Percentiles rank a stretch among this genome's conserved stretches.
Evolutionary conservation across 2,329 filamentous ascomycete genomes (phyloP).

Genomic region (Juglanconis juglandina): DNA sequence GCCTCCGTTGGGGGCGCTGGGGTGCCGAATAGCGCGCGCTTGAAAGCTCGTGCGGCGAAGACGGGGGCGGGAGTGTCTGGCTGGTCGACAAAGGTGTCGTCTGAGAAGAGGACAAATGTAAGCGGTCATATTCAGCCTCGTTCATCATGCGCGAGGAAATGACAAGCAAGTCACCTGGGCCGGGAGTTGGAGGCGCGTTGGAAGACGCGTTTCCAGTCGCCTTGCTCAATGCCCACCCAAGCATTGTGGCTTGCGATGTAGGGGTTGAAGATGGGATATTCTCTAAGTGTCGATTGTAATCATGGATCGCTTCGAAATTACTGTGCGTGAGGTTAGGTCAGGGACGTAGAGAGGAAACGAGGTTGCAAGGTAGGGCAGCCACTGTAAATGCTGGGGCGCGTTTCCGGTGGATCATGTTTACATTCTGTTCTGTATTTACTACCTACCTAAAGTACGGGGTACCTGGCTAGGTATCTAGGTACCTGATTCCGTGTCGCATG

Average conservation of each 20-base stretch:
- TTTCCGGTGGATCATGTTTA: not conserved
- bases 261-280: not conserved
- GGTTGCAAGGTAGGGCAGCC: not conserved
- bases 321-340: slow-evolving; percentile 26
- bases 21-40: slow-evolving; percentile 61
- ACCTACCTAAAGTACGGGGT: too few species aligned
- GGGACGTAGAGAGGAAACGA: not conserved
- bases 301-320: slow-evolving; percentile 9
- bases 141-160: not conserved
- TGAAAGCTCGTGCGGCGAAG: slow-evolving; percentile 63
- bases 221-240: slow-evolving; percentile 56
- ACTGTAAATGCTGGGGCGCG: not conserved
- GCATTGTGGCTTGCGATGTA: slow-evolving; percentile 36
- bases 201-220: slow-evolving; percentile 31
- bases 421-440: too few species aligned
- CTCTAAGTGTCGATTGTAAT: slow-evolving; percentile 7
- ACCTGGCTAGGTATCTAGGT: too few species aligned
- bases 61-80: slow-evolving; percentile 65
- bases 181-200: slow-evolving; percentile 25
- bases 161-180: slow-evolving; percentile 17
- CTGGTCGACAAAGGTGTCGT: slow-evolving; percentile 48
- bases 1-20: slow-evolving; percentile 35
- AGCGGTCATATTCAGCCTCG: not conserved
- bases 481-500: too few species aligned
- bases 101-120: slow-evolving; percentile 21